Evolutionary conservation across 495 filamentous ascomycete genomes (phyloP), one percentile per base, ranked within the genome.

Genomic region (Lophiostoma macrostomum): DNA sequence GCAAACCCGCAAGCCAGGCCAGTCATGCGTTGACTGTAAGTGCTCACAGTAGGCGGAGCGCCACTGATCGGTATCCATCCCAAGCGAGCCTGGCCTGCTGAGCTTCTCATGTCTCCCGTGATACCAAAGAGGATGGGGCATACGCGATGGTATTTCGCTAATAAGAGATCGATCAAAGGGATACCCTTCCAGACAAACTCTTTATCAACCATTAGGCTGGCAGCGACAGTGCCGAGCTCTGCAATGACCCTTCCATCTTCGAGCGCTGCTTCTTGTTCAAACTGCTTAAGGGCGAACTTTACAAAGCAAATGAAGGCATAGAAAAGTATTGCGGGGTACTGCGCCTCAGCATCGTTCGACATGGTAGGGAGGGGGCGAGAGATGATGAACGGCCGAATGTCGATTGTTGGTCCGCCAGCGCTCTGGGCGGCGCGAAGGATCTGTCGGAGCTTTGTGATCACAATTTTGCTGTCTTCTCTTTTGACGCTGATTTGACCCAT

Each of bases 91-190:
- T 80, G 76, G 4, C 90, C 90, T 16, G 75, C 72, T 37, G 84
- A 76, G 0, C 86, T 94, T 42, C 79, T 84, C 58, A 94, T 87
- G 40, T 73, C 80, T 28, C 87, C 91, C 18, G 78, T 77, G 60
- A 90, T 83, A 16, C 94, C 94, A 67, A 87, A 97, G 10, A 99
- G 74, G 10, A 90, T 84, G 3, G 94, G 91, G 62, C 90, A 95
- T 22, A 80, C 75, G 4, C 84, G 74, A 32, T 87, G 82, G 55
- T 88, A 85, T 66, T 97, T 96, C 24, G 93, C 90, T 64, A 94
- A 80, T 18, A 97, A 69, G 44, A 97, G 86, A 57, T 96, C 91
- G 35, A 90, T 85, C 58, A 97, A 73, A 11, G 82, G 79, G 27
- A 74, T 68, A 2, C 85, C 88, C 24, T 87, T 78, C 77, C 85